These are phyloP conservation scores for Cladophialophora bantiana DNA, from an alignment of 2,329 filamentous ascomycete genomes.

Conservation along the genomic window DNA sequence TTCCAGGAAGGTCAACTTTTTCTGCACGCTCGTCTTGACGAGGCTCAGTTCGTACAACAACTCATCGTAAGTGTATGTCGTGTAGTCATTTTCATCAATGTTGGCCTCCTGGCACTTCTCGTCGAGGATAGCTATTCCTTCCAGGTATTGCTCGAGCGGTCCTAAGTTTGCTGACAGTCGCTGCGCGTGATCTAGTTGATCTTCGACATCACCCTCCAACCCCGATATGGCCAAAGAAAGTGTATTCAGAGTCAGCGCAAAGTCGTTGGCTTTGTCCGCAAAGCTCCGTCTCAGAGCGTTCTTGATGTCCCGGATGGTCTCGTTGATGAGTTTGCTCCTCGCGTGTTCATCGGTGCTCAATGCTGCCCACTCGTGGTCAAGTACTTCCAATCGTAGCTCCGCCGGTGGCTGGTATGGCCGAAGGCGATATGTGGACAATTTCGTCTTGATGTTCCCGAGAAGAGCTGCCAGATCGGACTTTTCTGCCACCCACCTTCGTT, in stretches of 20 bases:
- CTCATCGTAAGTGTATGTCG: constrained; percentile 98
- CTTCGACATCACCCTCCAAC: constrained; percentile 95
- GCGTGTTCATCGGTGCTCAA: constrained; percentile 85
- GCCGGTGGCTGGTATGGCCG: constrained; percentile 88
- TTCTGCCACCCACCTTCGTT: constrained; percentile 95
- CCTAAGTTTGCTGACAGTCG: constrained; percentile 83
- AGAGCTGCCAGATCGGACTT: constrained; percentile 94
- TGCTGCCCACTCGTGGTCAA: constrained; percentile 81
- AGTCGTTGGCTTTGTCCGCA: constrained; percentile 97
- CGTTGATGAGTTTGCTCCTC: constrained; percentile 92
- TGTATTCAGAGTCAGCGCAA: constrained; percentile 92
- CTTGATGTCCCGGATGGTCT: constrained; percentile 98
- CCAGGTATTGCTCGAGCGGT: constrained; percentile 88
- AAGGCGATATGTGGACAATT: constrained; percentile 91
- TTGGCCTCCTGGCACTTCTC: constrained; percentile 93
- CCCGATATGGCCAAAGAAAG: constrained; percentile 94
- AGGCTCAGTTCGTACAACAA: constrained; percentile 90
- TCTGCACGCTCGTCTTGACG: constrained; percentile 89
- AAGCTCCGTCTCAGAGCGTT: constrained; percentile 91
- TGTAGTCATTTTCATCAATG: constrained; percentile 99
- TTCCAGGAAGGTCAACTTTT: constrained; percentile 95
- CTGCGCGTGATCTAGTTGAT: constrained; percentile 87
- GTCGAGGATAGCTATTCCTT: constrained; percentile 84
- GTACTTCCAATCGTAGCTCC: constrained; percentile 79
- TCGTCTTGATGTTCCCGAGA: constrained; percentile 98